Evolutionary conservation across 2,329 filamentous ascomycete genomes (phyloP), one percentile per base, ranked within the genome.

Genomic region (Calonectria henricotiae): DNA sequence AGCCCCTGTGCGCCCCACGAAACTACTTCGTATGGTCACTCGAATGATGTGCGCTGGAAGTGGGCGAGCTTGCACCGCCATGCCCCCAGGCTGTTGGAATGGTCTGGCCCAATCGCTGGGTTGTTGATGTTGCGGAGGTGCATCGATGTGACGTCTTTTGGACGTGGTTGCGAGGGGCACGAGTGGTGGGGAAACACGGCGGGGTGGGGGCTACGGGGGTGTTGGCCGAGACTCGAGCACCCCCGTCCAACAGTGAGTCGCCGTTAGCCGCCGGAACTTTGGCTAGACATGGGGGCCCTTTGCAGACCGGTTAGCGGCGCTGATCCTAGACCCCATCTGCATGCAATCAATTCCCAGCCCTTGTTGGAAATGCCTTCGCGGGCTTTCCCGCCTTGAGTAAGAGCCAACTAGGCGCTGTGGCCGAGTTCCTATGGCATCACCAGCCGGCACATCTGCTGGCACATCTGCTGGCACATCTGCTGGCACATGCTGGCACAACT

Each of bases 111-210:
- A 63, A 63, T 49, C 30, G 61, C 15, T 20, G 44, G 44, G 20
- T 27, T 35, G 6, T 44, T 39, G n/a, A 27, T 15, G 61, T 49
- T 51, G 61, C 44, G 35, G 49, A 46, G 27, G 35, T 37, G 39
- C 63, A 46, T 51, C 54, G 32, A 65, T 65, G 63, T 65, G 63
- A 65, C 41, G 63, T 60, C 41, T 39, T 15, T 6, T 8, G 51
- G 51, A 25, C 32, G 32, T 55, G 51, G 51, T 39, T 55, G 51
- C 51, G 51, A 55, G 51, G 51, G 51, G 51, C 51, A 55, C 30
- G 20, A 55, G 32, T 37, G 51, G 51, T 55, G 51, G 51, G 51
- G 51, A 55, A 37, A 37, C 51, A 15, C 51, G 25, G 20, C 32
- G 3, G 51, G n/a, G n/a, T 11, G 51, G 32, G 30, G 49, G 41